Evolutionary conservation across 352 stramenopile genomes (phyloP), one percentile per base, ranked within the genome.

Genomic region (Pythium sukuiense): DNA sequence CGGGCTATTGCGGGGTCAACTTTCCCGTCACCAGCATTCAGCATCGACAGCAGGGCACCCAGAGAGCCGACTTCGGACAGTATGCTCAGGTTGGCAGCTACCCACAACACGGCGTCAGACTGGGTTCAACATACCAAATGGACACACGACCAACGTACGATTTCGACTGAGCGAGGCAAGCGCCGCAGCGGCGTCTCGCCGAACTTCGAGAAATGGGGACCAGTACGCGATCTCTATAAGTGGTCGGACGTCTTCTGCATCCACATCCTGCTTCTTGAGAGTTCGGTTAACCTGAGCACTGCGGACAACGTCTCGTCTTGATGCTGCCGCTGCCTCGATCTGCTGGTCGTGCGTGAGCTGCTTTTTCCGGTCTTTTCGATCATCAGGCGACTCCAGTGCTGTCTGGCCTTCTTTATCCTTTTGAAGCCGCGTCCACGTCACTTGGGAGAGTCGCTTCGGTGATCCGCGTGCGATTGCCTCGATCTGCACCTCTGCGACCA

Each of bases 191-290:
- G 84, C 83, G 35, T 96, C 87, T 5, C 85, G 79, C 7, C 85
- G 80, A 6, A 96, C 85, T 71, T 96, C 87, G 32, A 89, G 59
- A 46, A 93, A 93, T 0, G 83, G 83, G 3, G 82, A 93, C 87
- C 85, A 96, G 76, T 94, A 96, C n/a, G 85, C 85, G 53, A 94
- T 90, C 55, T 94, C 87, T 41, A 96, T 85, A 41, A 96, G 65
- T 18, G 87, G 87, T 8, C 78, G 73, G 20, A 96, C 74, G 18
- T 83, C 78, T n/a, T 92, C 81, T 3, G 72, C 66, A 35, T 87
- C 74, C 20, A 92, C 83, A 57, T 92, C 83, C 53, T 83, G 77
- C 8, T 83, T 71, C 27, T 66, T 74, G 30, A 78, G 67, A 9
- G 59, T 71, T 13, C 48, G 69, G 6, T 35, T 59, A 4, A 70